Evolutionary conservation across 208 protist species (phyloP), one percentile per base, ranked within the genome.

Genomic region (Trypanosoma avium): DNA sequence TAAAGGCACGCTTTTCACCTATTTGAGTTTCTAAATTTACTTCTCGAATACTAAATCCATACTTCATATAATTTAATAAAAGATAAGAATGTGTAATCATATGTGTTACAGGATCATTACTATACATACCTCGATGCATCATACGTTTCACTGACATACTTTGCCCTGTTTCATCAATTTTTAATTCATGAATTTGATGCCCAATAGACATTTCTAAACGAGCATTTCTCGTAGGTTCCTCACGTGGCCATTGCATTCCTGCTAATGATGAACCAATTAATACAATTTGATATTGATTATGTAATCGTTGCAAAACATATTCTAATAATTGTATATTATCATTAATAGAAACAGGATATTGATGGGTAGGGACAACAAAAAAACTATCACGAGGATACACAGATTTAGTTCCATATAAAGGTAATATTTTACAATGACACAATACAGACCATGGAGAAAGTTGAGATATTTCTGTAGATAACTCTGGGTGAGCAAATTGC

Each of bases 201-300:
- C 89, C 85, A 17, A 92, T 78, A 4, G 89, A 88, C 70, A 93
- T 75, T 52, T 93, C 84, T 19, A 95, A 46, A 26, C 79, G 75
- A 26, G 76, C 71, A 65, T 93, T 84, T 12, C 79, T 73, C 17
- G 77, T 79, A 30, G 78, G 82, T 26, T 83, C 73, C 1, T 74
- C 75, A 42, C 79, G 81, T 17, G 80, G 70, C 72, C 71, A 75
- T 15, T 54, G 46, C 4, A 70, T 22, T 43, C 65, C 57, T 42
- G 61, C 52, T 10, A 62, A 21, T n/a, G 72, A 67, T 22, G 72
- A 43, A 26, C 73, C 69, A 45, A 86, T 73, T n/a, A 86, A 70
- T 13, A 95, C 84, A 63, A 95, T 87, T 60, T 95, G 89, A 67
- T 90, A 93, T 61, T 92, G 81, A 61, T 95, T 81, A 53, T 88